These are phyloP conservation scores for Begonia peltatifolia DNA, from an alignment of 306 rosid species.

Conservation along the genomic window DNA sequence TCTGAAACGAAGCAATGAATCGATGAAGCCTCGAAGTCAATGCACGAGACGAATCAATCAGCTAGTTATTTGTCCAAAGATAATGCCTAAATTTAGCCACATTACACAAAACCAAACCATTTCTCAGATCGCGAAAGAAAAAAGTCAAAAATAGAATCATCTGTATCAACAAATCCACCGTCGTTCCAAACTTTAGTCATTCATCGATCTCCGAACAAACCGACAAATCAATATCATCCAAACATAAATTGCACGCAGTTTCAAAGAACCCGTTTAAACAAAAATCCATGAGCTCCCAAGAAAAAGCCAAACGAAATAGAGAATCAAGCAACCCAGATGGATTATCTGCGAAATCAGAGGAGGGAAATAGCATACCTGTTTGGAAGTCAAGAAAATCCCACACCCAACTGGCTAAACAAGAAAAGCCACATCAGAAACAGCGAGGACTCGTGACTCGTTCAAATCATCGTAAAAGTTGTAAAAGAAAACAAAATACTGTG, in stretches of 20 bases:
- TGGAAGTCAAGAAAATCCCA: conserved; percentile 4
- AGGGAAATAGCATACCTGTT: conserved; percentile 17
- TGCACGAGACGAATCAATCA: no score
- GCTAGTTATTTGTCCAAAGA: no score
- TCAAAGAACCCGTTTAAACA: not conserved
- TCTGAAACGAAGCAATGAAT: no score
- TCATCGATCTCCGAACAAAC: conserved; percentile 8
- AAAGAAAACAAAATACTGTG: not conserved
- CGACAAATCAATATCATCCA: conserved; percentile 11
- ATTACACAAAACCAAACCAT: no score
- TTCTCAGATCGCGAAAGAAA: not conserved
- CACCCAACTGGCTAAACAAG: not conserved
- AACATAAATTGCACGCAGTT: conserved; percentile 6
- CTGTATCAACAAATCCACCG: not conserved
- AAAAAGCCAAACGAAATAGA: conserved; percentile 1
- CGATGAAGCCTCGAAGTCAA: no score
- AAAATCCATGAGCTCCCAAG: not conserved
- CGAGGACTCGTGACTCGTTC: not conserved
- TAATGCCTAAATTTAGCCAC: no score
- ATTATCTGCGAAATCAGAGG: not conserved
- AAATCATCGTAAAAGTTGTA: not conserved
- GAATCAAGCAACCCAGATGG: not conserved
- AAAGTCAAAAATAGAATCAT: not conserved
- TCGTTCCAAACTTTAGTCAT: conserved; percentile 1
- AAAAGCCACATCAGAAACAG: conserved; percentile 10